Evolutionary conservation across 306 rosid species (phyloP), one percentile per base, ranked within the genome.

Genomic region (Lathyrus aphaca): DNA sequence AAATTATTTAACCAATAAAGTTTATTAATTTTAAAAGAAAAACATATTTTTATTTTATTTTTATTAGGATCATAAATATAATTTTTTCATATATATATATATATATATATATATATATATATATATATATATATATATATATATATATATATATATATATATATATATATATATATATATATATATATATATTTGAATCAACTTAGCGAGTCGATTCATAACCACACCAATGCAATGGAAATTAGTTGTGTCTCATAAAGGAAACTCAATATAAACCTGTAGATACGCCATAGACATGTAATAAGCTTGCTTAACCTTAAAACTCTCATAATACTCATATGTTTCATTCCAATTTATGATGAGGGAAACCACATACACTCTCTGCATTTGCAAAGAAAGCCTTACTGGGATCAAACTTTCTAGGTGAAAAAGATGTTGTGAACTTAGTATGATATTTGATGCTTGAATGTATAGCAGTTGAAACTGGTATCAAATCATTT

Each of bases 261-360:
- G 66, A 66, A 75, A 79, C 66, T 10, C 67, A 75, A 23, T 38
- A 79, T 79, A 43, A 76, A 94, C 98, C 98, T 94, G 98, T 40
- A 94, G 88, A 80, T 81, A 94, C 46, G 90, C 98, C 98, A 94
- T 94, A 14, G 98, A 90, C 89, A 94, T 76, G 80, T 93, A 94
- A 74, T 90, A 90, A 19, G 98, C 98, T 82, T 88, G 97, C 83
- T 94, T 94, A 57, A 79, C 87, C 66, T 90, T 87, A 73, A 82
- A 40, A 66, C 50, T 81, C 54, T 90, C 96, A 64, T 86, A 84
- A 62, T 76, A 82, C 12, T 77, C 78, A 71, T 82, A 82, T 11
- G 97, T 94, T 17, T 81, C 86, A 75, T 94, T 90, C 97, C 97
- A 90, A 78, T 94, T 94, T 71, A 88, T 82, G 66, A 88, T 84